Evolutionary conservation across 345 rosid genomes (phyloP).

Genomic region (Brassica rapa): DNA sequence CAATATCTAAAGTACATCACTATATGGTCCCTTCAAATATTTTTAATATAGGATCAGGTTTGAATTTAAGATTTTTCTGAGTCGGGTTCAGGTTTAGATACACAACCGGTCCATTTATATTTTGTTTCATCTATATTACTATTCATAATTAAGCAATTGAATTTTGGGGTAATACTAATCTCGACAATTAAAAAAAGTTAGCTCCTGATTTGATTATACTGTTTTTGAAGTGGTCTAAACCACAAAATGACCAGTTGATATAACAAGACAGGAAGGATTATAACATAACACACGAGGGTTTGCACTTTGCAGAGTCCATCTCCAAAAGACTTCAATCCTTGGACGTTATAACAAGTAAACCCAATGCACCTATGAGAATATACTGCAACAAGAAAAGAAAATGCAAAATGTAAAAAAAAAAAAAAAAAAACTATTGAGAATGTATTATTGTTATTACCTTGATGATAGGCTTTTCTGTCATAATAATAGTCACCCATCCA

Average conservation of each 20-base stretch:
- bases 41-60: too few species aligned
- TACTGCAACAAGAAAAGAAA: conserved; percentile 53
- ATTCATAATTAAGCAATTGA: not conserved
- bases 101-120: too few species aligned
- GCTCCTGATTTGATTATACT: conserved; percentile 26
- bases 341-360: conserved; percentile 84
- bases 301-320: conserved; percentile 18
- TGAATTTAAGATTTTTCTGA: not conserved
- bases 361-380: conserved; percentile 81
- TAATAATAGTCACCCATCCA: conserved; percentile 96
- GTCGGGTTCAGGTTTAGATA: not conserved
- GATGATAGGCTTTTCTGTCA: conserved; percentile 93
- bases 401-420: not conserved
- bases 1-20: too few species aligned
- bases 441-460: conserved; percentile 51
- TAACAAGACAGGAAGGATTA: conserved; percentile 9
- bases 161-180: conserved; percentile 1
- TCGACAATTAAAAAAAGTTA: conserved; percentile 25
- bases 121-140: too few species aligned
- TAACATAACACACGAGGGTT: not conserved
- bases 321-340: conserved; percentile 58
- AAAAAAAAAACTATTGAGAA: not conserved
- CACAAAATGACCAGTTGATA: conserved; percentile 33
- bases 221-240: conserved; percentile 28
- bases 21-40: too few species aligned